Percentiles rank a stretch among this genome's conserved stretches.
Conservation (phyloP, 2,329 filamentous ascomycete species). For the Aspergillus tanneri region DNA sequence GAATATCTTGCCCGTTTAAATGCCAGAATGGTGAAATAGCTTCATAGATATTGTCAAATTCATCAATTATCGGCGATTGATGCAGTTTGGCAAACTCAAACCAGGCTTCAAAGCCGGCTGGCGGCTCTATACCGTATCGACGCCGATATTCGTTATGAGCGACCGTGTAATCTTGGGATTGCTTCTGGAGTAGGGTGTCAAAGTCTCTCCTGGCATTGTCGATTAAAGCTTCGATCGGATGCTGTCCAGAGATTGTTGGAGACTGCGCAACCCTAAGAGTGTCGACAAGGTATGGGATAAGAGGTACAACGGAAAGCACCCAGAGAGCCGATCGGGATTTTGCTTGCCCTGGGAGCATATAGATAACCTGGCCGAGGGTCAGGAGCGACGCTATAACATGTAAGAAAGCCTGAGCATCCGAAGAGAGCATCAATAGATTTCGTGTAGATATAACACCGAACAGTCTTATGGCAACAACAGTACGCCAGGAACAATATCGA, state of each 20-base stretch:
- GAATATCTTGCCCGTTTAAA: conserved; percentile 5
- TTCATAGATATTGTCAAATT: conserved; percentile 8
- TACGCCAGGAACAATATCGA: conserved; percentile 8
- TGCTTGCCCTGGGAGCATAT: conserved; percentile 6
- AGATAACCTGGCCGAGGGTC: conserved; percentile 7
- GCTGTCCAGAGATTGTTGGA: conserved; percentile 1
- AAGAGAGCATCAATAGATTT: conserved; percentile 1
- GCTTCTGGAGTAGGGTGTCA: neutral
- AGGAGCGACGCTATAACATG: conserved; percentile 7
- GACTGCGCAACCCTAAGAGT: neutral
- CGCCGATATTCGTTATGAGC: conserved; percentile 7
- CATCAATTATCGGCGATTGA: conserved; percentile 14
- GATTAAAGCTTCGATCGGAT: conserved; percentile 3
- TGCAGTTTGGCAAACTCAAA: conserved; percentile 10
- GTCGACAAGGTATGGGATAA: conserved; percentile 8
- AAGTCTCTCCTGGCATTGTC: conserved; percentile 3
- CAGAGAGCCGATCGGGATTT: conserved; percentile 5
- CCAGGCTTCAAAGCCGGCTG: conserved; percentile 13
- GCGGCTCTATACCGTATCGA: conserved; percentile 11
- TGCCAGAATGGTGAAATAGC: conserved; percentile 8
- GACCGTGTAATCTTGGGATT: neutral
- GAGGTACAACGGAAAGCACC: neutral
- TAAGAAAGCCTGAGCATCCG: conserved; percentile 1
- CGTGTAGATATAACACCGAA: conserved; percentile 7
- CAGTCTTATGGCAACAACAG: neutral